These are phyloP conservation scores for Blepharisma japonicum DNA, from an alignment of 73 alveolate genomes.

Conservation along the genomic window DNA sequence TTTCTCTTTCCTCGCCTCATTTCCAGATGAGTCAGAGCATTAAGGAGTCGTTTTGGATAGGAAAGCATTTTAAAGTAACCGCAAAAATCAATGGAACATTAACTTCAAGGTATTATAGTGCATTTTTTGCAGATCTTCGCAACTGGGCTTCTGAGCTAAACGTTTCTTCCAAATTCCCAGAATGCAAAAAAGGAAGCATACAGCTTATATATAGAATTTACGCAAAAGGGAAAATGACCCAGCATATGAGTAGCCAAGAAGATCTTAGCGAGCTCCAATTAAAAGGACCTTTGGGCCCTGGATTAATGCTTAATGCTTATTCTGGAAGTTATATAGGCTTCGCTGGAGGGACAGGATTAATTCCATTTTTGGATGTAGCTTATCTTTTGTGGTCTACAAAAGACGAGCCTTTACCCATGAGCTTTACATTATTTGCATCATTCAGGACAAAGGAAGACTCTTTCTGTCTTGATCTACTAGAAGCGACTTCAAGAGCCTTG, in stretches of 20 bases:
- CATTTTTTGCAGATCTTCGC: neutral
- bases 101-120: neutral
- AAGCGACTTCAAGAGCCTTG: too few relatives aligned
- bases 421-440: neutral
- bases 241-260: neutral
- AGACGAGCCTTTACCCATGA: neutral
- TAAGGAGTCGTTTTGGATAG: neutral
- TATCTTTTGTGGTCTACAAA: neutral
- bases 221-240: constrained; percentile 12
- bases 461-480: too few relatives aligned
- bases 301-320: neutral
- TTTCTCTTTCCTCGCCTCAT: neutral
- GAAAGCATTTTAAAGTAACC: constrained; percentile 4
- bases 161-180: neutral
- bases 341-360: constrained; percentile 11
- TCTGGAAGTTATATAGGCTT: neutral
- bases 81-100: neutral
- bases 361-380: neutral
- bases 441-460: neutral
- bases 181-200: neutral
- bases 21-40: neutral
- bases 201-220: constrained; percentile 1
- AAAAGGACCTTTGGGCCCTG: constrained; percentile 25
- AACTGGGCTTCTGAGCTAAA: neutral
- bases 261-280: neutral